phyloP scores from a whole-genome alignment of 148 eudicot genomes.

The Persicaria maculosa region DNA sequence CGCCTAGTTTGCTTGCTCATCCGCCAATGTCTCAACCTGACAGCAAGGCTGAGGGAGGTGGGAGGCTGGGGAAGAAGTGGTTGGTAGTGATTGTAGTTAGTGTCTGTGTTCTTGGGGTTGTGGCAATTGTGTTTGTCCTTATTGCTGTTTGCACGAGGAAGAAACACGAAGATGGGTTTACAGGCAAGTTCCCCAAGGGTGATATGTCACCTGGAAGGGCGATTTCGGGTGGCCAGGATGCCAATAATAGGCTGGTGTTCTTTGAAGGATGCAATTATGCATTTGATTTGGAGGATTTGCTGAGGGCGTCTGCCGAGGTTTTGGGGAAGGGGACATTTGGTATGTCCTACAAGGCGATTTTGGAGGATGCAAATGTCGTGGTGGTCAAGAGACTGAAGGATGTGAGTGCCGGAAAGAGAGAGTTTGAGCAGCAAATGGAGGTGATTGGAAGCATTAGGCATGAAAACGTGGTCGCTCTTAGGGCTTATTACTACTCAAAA shows the following conservation, averaged over 20 bases:
- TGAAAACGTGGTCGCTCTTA: conserved; percentile 64
- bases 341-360: conserved; percentile 71
- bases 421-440: conserved; percentile 93
- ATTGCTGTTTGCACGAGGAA: conserved; percentile 40
- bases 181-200: conserved; percentile 57
- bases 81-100: conserved; percentile 45
- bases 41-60: conserved; percentile 12
- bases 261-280: conserved; percentile 82
- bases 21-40: conserved; percentile 15
- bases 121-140: conserved; percentile 42
- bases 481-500: conserved; percentile 89
- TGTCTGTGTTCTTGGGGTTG: conserved; percentile 38
- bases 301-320: conserved; percentile 96
- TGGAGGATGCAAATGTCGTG: conserved; percentile 75
- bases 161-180: conserved; percentile 38
- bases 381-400: conserved; percentile 94
- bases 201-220: conserved; percentile 59
- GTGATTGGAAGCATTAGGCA: conserved; percentile 78
- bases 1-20: conserved; percentile 22
- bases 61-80: conserved; percentile 36
- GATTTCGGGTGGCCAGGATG: conserved; percentile 49
- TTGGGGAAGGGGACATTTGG: conserved; percentile 93
- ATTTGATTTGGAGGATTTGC: conserved; percentile 89
- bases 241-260: conserved; percentile 59
- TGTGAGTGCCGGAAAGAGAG: conserved; percentile 70